Evolutionary conservation across 495 filamentous ascomycete genomes (phyloP).

Genomic region (Xylaria venustula): DNA sequence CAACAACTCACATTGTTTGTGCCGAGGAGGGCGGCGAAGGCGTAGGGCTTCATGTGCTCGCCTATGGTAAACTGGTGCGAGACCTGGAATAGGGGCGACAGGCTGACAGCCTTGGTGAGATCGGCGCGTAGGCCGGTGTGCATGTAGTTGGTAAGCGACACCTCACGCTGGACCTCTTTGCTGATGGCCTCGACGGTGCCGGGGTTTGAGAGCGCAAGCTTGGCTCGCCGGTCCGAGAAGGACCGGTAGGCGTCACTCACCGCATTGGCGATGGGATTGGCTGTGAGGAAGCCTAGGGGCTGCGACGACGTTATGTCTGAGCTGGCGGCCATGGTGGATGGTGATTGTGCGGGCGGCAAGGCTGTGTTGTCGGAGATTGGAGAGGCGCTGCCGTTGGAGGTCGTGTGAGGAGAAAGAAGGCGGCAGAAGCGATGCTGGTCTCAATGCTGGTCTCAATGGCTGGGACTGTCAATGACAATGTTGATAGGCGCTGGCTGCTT

Average conservation of each 20-base stretch:
- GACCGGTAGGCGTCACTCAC: conserved; percentile 75
- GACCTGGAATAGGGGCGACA: conserved; percentile 91
- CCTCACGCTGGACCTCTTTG: conserved; percentile 90
- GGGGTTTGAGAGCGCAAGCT: conserved; percentile 86
- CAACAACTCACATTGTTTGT: conserved; percentile 72
- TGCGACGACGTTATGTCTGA: conserved; percentile 40
- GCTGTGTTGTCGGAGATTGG: not conserved
- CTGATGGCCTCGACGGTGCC: conserved; percentile 89
- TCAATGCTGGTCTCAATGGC: no score
- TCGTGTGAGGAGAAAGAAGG: not conserved
- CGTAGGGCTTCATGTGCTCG: conserved; percentile 85
- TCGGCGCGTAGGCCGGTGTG: conserved; percentile 94
- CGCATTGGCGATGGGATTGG: conserved; percentile 67
- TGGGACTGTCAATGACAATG: no score
- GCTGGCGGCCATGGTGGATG: conserved; percentile 41
- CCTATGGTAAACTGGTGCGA: conserved; percentile 96
- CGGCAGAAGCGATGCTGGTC: not conserved
- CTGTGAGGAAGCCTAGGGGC: conserved; percentile 64
- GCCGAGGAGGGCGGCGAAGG: conserved; percentile 89
- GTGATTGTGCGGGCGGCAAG: conserved; percentile 21
- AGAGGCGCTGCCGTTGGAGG: not conserved
- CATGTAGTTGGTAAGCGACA: conserved; percentile 90
- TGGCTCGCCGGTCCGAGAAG: conserved; percentile 81
- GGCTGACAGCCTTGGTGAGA: conserved; percentile 89
- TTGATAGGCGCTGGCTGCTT: no score